Percentiles rank a stretch among this genome's conserved stretches.
Evolutionary conservation across 345 rosid genomes (phyloP).

Genomic region (Garcia nutans): DNA sequence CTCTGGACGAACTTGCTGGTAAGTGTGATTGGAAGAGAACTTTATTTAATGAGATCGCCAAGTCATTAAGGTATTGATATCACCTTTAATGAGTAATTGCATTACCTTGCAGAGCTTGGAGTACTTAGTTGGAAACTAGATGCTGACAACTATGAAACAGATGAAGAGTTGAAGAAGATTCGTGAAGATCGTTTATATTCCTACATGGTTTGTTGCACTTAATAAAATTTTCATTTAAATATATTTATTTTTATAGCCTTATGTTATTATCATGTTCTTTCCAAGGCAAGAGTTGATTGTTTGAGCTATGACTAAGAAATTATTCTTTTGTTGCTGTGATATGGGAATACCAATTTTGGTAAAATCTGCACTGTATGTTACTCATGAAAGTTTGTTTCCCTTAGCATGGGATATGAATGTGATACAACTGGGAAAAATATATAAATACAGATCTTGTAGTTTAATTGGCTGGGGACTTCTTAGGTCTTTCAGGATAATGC

Average conservation of each 20-base stretch:
- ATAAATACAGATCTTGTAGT: not conserved
- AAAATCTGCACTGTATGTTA: not conserved
- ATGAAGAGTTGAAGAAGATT: constrained; percentile 82
- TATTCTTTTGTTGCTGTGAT: not conserved
- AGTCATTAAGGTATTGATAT: constrained; percentile 1
- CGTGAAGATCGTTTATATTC: constrained; percentile 87
- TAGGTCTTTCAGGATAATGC: not conserved
- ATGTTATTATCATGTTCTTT: not conserved
- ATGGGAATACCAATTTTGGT: not conserved
- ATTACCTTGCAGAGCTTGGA: constrained; percentile 62
- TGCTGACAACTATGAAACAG: constrained; percentile 88
- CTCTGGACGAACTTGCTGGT: constrained; percentile 75
- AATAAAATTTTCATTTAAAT: not conserved
- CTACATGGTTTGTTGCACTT: constrained; percentile 56
- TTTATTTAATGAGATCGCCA: not conserved
- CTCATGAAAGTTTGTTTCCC: not conserved
- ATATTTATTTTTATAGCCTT: not conserved
- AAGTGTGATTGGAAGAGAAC: not conserved
- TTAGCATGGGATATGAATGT: not conserved
- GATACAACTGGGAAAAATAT: not conserved
- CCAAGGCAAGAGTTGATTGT: not conserved
- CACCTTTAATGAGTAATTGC: not conserved
- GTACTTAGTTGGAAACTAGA: constrained; percentile 87
- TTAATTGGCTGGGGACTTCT: not conserved
- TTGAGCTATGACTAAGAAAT: not conserved